phyloP scores from a whole-genome alignment of 805 yeast species.

The Candida chauliodis region DNA sequence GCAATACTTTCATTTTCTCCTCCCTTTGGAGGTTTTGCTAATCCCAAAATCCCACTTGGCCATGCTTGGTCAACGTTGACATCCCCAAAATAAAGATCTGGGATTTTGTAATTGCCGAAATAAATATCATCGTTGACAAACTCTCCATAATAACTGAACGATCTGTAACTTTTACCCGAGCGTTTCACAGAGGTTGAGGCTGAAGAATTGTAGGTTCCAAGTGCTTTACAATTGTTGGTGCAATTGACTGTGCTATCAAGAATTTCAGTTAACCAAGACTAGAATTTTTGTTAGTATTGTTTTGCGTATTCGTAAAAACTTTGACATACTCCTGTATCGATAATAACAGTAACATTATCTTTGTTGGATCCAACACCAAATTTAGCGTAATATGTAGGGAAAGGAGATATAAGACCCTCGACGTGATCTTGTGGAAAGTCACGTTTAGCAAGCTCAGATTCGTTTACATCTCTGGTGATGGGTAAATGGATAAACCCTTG shows the following conservation, averaged over 20 bases:
- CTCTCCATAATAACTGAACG: not conserved
- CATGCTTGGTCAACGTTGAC: not conserved
- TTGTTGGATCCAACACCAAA: constrained; percentile 3
- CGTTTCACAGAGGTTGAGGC: not conserved
- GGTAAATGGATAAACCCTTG: constrained; percentile 3
- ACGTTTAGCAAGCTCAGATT: not conserved
- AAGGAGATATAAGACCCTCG: not conserved
- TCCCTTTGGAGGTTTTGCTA: not conserved
- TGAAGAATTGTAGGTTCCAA: not conserved
- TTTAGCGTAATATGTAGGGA: not conserved
- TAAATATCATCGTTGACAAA: not conserved
- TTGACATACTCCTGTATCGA: constrained; percentile 6
- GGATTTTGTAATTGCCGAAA: not conserved
- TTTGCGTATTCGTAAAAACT: no score
- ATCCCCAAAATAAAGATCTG: not conserved
- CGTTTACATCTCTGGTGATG: not conserved
- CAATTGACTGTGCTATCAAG: not conserved
- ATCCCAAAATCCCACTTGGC: constrained; percentile 1
- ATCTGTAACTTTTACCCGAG: not conserved
- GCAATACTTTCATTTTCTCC: not conserved
- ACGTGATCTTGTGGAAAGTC: not conserved
- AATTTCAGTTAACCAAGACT: constrained; percentile 5
- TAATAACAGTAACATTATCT: constrained; percentile 1
- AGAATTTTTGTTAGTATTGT: not conserved
- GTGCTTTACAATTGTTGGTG: not conserved